Evolutionary conservation across 177 flowering plant species (phyloP), one percentile per base, ranked within the genome.

Genomic region (Vitis hybrid): DNA sequence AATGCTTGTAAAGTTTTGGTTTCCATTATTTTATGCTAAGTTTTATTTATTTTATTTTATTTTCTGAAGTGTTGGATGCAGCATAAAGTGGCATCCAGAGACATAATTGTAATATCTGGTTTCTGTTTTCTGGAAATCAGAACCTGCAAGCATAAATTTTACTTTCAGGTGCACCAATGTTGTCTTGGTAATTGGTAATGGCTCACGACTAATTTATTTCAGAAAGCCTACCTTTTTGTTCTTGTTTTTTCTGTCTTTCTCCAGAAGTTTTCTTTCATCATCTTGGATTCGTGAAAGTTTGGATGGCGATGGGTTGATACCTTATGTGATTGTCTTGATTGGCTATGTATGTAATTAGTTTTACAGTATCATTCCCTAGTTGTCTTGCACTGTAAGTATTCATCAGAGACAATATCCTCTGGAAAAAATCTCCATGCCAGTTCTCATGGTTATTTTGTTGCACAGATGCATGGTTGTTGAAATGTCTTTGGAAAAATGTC

Each of bases 61-160:
- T 59, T 55, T 60, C 21, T 21, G 51, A 15, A 94, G 97, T 76
- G 84, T 94, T 79, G 98, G 98, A 70, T 94, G 98, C 89, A 86
- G 98, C 82, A 92, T 94, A 75, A 94, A 94, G 83, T 94, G 97
- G 98, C 92, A 89, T 79, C 97, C 97, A 2, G 79, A 77, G 69
- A 74, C 58, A 59, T 72, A 56, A 26, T 51, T 69, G 67, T 82
- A 65, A 54, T 32, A n/a, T 40, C n/a, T 26, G 30, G 60, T 62
- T 73, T 69, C 52, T 51, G 64, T 60, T 66, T 68, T 59, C 62
- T 10, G 23, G 56, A 55, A 61, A 70, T 69, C 63, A 40, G 51
- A 9, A n/a, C 60, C 49, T 72, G 6, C 19, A 32, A 65, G 49
- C 17, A 19, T 23, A 18, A 26, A 62, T 58, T 32, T 56, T 69